phyloP scores from a whole-genome alignment of 257 asterid species.

The Solanum tarijense region DNA sequence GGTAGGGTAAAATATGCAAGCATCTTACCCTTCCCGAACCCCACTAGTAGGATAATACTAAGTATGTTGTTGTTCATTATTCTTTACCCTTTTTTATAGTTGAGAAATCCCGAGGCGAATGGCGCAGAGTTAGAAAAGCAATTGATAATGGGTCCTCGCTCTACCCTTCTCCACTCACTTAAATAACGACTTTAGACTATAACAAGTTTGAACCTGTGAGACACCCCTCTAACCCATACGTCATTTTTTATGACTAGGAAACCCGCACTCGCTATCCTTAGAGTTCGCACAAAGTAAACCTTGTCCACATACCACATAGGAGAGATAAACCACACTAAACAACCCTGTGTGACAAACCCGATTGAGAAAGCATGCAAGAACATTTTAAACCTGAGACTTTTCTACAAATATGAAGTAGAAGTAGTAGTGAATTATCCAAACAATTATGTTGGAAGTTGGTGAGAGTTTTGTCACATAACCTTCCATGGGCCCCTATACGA shows the following conservation, averaged over 20 bases:
- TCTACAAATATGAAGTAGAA: not conserved
- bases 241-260: not conserved
- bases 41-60: not conserved
- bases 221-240: not conserved
- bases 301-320: not conserved
- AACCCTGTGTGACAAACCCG: accelerated
- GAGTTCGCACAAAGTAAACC: not conserved
- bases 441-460: not conserved
- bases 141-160: not conserved
- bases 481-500: too few relatives aligned
- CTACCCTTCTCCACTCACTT: not conserved
- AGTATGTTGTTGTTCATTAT: not conserved
- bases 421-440: not conserved
- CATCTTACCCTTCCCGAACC: not conserved
- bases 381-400: not conserved
- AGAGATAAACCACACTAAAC: not conserved
- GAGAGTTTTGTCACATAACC: not conserved
- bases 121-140: not conserved
- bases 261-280: not conserved
- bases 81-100: not conserved
- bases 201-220: not conserved
- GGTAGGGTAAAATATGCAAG: not conserved
- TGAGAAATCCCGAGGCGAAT: not conserved
- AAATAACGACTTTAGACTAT: not conserved
- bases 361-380: not conserved